Percentiles rank a stretch among this genome's conserved stretches.
Conservation (phyloP, 805 yeast genomes). For the Candida hungchunana region DNA sequence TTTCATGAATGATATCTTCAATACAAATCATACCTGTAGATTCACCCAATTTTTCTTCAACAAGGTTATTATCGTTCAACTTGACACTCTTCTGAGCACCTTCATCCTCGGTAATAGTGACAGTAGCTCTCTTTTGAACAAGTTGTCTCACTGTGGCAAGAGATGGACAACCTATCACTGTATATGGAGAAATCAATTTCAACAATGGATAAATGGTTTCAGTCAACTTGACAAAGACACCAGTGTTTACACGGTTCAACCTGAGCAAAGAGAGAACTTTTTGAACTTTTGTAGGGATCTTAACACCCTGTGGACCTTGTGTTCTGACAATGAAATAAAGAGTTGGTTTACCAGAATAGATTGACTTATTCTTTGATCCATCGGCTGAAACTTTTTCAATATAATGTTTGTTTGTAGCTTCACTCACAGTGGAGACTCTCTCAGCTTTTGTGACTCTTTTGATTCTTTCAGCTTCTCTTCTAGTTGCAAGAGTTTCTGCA, state of each 20-base stretch:
- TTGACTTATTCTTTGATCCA: constrained; percentile 31
- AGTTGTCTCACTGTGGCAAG: constrained; percentile 65
- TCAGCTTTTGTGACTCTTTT: constrained; percentile 57
- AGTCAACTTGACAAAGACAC: constrained; percentile 67
- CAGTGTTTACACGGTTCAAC: constrained; percentile 56
- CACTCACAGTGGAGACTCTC: constrained; percentile 31
- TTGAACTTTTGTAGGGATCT: constrained; percentile 60
- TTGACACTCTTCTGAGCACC: constrained; percentile 38
- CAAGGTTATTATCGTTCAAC: constrained; percentile 68
- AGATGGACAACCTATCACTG: constrained; percentile 73
- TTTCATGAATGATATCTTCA: constrained; percentile 75
- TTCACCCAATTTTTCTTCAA: constrained; percentile 69
- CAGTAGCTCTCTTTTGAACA: constrained; percentile 72
- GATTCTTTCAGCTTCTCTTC: constrained; percentile 65
- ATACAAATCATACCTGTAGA: constrained; percentile 64
- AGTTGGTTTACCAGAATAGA: constrained; percentile 41
- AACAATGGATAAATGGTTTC: constrained; percentile 56
- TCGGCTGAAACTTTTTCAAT: constrained; percentile 30
- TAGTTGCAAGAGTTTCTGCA: constrained; percentile 58
- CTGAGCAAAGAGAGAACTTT: constrained; percentile 59
- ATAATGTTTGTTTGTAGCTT: constrained; percentile 25
- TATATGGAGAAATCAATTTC: constrained; percentile 66
- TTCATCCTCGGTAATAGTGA: constrained; percentile 35
- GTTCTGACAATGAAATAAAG: constrained; percentile 66
- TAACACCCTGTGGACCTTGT: constrained; percentile 58